These are phyloP conservation scores for Jaltomata sinuosa DNA, from an alignment of 257 asterid genomes.

Conservation along the genomic window DNA sequence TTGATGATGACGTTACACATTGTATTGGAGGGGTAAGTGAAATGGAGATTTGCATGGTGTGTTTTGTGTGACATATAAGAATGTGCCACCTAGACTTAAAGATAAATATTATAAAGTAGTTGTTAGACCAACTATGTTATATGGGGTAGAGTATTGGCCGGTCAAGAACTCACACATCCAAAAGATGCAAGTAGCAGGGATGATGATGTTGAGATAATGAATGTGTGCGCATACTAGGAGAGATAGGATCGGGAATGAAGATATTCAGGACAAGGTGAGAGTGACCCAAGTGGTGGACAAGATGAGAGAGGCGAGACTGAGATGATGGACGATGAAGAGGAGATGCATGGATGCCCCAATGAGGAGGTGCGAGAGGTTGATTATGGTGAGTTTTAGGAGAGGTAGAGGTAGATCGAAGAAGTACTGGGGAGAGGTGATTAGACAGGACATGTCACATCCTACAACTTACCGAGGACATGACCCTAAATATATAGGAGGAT, in stretches of 20 bases:
- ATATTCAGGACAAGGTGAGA: neutral
- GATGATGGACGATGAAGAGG: neutral
- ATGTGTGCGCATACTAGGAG: neutral
- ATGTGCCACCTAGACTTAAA: no score
- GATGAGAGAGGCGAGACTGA: neutral
- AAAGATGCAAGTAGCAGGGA: neutral
- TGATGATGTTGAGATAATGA: neutral
- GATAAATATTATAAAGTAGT: no score
- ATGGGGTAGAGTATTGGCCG: no score
- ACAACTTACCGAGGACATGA: neutral
- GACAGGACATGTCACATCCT: neutral
- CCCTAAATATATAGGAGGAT: neutral
- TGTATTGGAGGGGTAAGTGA: no score
- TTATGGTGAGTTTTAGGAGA: neutral
- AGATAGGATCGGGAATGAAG: neutral
- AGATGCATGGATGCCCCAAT: neutral
- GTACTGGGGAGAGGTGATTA: neutral
- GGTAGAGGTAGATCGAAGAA: neutral
- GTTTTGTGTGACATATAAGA: no score
- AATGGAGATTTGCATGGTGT: no score
- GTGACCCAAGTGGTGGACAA: neutral
- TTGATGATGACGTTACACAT: no score
- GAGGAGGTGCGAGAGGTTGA: neutral
- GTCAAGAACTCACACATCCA: no score
- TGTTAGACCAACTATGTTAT: no score